phyloP scores from a whole-genome alignment of 139 green algal species.

The Chlamydomonas applanata region DNA sequence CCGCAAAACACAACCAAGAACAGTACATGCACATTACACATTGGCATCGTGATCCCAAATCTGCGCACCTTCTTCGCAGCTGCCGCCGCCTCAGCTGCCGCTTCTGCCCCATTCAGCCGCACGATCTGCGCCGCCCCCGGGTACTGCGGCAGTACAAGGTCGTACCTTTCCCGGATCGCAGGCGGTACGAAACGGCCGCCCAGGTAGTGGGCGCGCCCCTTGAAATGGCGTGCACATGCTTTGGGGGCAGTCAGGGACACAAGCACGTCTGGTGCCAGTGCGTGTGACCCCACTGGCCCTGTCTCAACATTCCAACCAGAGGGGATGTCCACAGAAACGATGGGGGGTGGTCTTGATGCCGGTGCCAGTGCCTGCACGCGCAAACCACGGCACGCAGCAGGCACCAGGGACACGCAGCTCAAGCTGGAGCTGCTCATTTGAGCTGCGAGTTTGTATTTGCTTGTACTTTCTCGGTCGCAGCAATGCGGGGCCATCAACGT shows the following conservation, averaged over 20 bases:
- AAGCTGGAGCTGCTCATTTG: no score
- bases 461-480: no score
- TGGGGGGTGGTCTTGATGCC: constrained; percentile 32
- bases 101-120: constrained; percentile 22
- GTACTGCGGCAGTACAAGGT: constrained; percentile 77
- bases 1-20: no score
- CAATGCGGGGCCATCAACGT: no score
- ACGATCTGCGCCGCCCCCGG: constrained; percentile 69
- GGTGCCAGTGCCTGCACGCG: constrained; percentile 57
- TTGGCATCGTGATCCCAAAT: no score
- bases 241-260: constrained; percentile 96
- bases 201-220: constrained; percentile 87
- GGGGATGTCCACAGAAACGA: constrained; percentile 79
- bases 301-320: constrained; percentile 83
- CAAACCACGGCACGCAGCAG: no score
- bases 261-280: constrained; percentile 82
- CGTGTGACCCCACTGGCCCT: constrained; percentile 40
- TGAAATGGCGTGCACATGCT: constrained; percentile 69
- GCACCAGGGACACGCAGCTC: no score
- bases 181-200: constrained; percentile 93
- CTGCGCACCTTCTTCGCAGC: not conserved
- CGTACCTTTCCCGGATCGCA: constrained; percentile 74
- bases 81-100: not conserved
- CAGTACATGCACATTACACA: no score
- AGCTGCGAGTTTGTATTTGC: no score